phyloP scores from a whole-genome alignment of 2,329 filamentous ascomycete species.

The Teratosphaeria pseudoeucalypti region DNA sequence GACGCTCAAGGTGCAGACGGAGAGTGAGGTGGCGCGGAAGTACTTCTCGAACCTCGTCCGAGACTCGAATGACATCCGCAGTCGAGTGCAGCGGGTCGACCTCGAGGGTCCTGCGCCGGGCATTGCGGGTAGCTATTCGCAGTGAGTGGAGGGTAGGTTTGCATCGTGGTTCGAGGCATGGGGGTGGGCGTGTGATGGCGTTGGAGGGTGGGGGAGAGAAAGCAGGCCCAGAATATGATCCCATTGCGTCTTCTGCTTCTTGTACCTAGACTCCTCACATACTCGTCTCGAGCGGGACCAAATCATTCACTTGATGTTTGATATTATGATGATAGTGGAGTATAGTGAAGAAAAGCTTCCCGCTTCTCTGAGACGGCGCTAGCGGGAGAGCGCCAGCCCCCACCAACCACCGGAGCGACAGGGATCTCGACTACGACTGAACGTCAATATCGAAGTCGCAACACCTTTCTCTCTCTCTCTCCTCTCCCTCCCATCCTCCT shows the following conservation, averaged over 20 bases:
- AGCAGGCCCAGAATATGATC: not conserved
- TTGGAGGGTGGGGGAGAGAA: not conserved
- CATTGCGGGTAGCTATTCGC: constrained; percentile 25
- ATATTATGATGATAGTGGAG: no score
- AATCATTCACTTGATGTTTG: no score
- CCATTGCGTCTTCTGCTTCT: not conserved
- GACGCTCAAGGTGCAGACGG: constrained; percentile 66
- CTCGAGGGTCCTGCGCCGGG: constrained; percentile 41
- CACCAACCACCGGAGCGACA: not conserved
- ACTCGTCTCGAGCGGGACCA: not conserved
- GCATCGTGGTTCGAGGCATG: not conserved
- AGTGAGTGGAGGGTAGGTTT: not conserved
- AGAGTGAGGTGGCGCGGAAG: constrained; percentile 78
- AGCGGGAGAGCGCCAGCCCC: not conserved
- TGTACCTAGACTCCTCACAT: not conserved
- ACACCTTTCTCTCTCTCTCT: no score
- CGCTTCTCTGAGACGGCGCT: not conserved
- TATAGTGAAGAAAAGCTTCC: no score
- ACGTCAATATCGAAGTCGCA: no score
- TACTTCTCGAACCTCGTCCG: constrained; percentile 83
- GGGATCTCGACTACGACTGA: no score
- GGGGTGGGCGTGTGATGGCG: not conserved
- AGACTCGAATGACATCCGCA: constrained; percentile 41
- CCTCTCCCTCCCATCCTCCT: not conserved
- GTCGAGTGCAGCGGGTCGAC: constrained; percentile 42